These are phyloP conservation scores for Triticum urartu DNA, from an alignment of 176 grass and related monocot species.

Conservation along the genomic window DNA sequence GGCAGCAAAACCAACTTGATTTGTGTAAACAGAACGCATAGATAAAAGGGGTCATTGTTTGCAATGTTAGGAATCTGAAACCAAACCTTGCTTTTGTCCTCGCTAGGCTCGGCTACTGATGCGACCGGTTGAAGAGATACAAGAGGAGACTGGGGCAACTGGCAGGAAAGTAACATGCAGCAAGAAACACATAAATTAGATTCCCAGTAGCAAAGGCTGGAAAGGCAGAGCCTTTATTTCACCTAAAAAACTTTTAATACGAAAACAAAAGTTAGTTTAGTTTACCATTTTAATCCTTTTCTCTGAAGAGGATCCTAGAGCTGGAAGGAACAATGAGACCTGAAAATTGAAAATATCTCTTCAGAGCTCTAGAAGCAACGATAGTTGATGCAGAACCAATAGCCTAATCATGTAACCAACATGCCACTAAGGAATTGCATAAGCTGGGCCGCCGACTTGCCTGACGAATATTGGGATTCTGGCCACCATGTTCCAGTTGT, in stretches of 20 bases:
- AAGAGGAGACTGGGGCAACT: not conserved
- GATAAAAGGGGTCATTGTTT: not conserved
- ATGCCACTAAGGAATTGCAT: not conserved
- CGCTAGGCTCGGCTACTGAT: not conserved
- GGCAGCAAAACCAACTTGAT: not conserved
- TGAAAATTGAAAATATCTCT: slow-evolving; percentile 24
- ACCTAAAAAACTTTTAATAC: not conserved
- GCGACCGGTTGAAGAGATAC: not conserved
- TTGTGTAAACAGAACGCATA: not conserved
- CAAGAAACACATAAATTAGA: not conserved
- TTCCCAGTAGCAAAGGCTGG: not conserved
- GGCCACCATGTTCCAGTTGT: slow-evolving; percentile 33
- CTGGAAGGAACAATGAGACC: not conserved
- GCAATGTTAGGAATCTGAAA: not conserved
- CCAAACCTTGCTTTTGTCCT: not conserved
- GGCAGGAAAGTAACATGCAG: not conserved
- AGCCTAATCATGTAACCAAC: not conserved
- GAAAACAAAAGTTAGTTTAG: not conserved
- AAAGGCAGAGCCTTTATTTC: not conserved
- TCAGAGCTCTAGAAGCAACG: not conserved
- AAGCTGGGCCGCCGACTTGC: slow-evolving; percentile 26
- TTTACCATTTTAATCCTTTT: slow-evolving; percentile 1
- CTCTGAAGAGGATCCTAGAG: slow-evolving; percentile 7
- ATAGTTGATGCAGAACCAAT: not conserved
- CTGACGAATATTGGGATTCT: slow-evolving; percentile 30